phyloP scores from a whole-genome alignment of 1,284 basidiomycete species.

The Sporisorium exsertum region DNA sequence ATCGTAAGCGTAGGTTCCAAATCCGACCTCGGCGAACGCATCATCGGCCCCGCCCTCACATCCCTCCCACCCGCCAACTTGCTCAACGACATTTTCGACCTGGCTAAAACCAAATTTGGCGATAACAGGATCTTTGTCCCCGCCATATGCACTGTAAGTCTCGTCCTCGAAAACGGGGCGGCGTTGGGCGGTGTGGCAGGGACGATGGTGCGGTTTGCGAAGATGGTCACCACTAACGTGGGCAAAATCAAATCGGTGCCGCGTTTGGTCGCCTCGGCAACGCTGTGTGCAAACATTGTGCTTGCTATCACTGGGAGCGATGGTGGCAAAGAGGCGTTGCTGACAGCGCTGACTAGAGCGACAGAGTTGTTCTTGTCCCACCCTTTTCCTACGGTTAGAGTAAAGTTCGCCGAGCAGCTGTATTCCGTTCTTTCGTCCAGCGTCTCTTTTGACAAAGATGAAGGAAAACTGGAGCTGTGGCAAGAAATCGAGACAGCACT shows the following conservation, averaged over 20 bases:
- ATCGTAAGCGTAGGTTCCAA: conserved; percentile 47
- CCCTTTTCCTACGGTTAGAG: conserved; percentile 25
- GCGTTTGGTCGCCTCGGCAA: conserved; percentile 20
- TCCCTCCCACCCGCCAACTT: conserved; percentile 4
- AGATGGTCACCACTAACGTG: conserved; percentile 24
- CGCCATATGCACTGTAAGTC: conserved; percentile 33
- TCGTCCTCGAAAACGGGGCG: conserved; percentile 52
- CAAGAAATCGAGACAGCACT: conserved; percentile 16
- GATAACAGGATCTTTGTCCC: conserved; percentile 58
- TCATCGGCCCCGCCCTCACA: conserved; percentile 23
- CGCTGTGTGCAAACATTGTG: conserved; percentile 20
- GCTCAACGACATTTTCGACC: conserved; percentile 22
- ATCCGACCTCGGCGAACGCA: conserved; percentile 46
- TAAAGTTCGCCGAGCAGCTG: conserved; percentile 36
- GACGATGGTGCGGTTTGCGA: conserved; percentile 2
- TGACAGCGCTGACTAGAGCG: not conserved
- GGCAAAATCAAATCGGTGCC: conserved; percentile 25
- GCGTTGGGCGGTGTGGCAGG: not conserved
- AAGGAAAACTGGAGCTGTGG: conserved; percentile 23
- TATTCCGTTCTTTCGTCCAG: conserved; percentile 33
- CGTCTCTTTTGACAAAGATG: conserved; percentile 8
- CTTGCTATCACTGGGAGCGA: not conserved
- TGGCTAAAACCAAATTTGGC: conserved; percentile 35
- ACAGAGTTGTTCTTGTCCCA: conserved; percentile 20
- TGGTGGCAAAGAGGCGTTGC: not conserved